Conservation (phyloP, 495 filamentous ascomycete species). For the Aspergillus biplanus region DNA sequence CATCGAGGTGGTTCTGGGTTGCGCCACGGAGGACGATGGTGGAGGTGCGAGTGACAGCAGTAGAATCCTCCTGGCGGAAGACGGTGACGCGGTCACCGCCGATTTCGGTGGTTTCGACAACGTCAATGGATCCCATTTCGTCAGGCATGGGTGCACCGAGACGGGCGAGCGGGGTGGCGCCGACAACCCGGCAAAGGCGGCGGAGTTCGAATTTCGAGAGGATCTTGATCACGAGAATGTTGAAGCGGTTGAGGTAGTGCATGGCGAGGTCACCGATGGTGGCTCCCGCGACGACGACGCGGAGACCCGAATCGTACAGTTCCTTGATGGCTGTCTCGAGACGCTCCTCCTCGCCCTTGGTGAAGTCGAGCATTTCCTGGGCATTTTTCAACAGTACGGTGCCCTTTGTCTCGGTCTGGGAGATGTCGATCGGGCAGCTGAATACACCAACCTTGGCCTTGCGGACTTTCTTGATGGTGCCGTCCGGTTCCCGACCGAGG, state of each 20-base stretch:
- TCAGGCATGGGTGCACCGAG: conserved; percentile 99
- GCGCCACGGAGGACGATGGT: conserved; percentile 95
- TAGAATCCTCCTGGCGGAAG: conserved; percentile 94
- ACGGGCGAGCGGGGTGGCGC: conserved; percentile 91
- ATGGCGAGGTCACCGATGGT: conserved; percentile 93
- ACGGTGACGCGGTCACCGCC: conserved; percentile 98
- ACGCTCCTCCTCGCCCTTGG: conserved; percentile 92
- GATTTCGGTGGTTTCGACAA: conserved; percentile 98
- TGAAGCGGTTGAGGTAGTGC: conserved; percentile 97
- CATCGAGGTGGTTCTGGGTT: conserved; percentile 97
- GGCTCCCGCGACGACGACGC: conserved; percentile 88
- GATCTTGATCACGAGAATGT: conserved; percentile 95
- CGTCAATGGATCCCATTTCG: conserved; percentile 93
- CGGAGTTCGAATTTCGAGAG: conserved; percentile 97
- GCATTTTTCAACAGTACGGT: conserved; percentile 97
- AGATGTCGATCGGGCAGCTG: conserved; percentile 93
- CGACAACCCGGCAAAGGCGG: conserved; percentile 92
- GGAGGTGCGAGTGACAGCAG: conserved; percentile 86
- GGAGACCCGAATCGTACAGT: conserved; percentile 87
- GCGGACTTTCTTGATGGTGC: conserved; percentile 81
- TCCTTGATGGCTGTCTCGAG: conserved; percentile 92
- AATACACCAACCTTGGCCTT: conserved; percentile 97
- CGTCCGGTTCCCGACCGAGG: conserved; percentile 90
- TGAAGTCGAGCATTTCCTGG: conserved; percentile 98
- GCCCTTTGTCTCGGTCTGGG: conserved; percentile 99